Base-by-base conservation (phyloP, 306 rosid genomes). In the Sindora glabra region DNA sequence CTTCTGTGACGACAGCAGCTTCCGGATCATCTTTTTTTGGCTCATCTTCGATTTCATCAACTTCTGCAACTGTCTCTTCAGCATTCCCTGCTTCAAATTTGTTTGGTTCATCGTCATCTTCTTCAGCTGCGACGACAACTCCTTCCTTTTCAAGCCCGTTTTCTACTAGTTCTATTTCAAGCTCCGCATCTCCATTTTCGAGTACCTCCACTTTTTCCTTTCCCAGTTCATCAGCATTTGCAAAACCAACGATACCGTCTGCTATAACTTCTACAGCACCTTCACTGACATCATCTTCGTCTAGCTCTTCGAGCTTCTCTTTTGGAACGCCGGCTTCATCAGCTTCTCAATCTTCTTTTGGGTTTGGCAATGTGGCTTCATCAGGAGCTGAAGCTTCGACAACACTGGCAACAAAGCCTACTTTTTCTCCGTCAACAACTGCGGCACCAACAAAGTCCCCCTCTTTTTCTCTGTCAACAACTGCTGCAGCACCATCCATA, bases 311-410 rank as follows among this genome's bases (percentile, higher is more conserved):
- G 23, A 68, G 78, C 29, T 69, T 86, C 70, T 79, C 84, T 23
- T 72, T 89, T 6, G 84, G 74, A 56, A 26, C 73, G 8, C 38
- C 82, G 2, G 16, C 80, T 50, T 76, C 85, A 53, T 64, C 79
- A 16, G 69, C 81, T 30, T 68, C 86, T 59, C 87, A 80, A 64
- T 57, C 83, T 47, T 67, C 89, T n/a, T 58, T 79, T 8, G 71
- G 69, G 18, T 64, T 81, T 72, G 7, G 37, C 42, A 75, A 73
- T 74, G 81, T 72, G 9, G 65, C 90, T 55, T 68, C 87, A 5
- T 51, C 88, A 0, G 57, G 77, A 0, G 47, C 77, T 3, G 2
- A 79, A 0, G 34, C 30, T 40, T 58, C 87, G 3, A 11, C 53
- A 57, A 23, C 77, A 57, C 65, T 67, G 3, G 73, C 79, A 10